Evolutionary conservation across 2,329 filamentous ascomycete genomes (phyloP), one percentile per base, ranked within the genome.

Genomic region (Epichloe festucae): DNA sequence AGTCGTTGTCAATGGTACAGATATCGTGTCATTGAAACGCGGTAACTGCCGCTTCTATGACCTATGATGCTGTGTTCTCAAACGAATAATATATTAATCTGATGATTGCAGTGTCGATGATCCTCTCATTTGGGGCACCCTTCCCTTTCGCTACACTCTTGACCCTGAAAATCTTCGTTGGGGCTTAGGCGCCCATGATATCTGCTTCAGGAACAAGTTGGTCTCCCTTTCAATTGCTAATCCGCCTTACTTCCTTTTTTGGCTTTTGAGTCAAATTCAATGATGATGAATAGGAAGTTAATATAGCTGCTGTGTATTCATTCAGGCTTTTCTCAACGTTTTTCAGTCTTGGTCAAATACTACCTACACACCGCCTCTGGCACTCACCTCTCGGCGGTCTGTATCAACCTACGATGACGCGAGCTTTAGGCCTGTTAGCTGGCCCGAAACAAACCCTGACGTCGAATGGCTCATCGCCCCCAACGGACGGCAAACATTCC

Each of bases 181-280:
- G 89, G 82, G 84, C 10, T 77, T 98, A 51, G 93, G 88, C 23
- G 94, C 89, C 61, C 88, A 96, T 66, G 93, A 98, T 67, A 90
- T 98, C 54, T 96, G 90, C 70, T 98, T 94, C 67, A 84, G 84
- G 61, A 91, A 88, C 64, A 84, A 81, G 88, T 93, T 70, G 55
- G 73, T 59, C 12, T 50, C 21, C 34, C 35, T 36, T 3, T 49
- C 15, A 14, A 19, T 35, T 23, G 39, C 17, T 7, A 2, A 11
- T 35, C 14, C 21, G 6, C 34, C 34, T 27, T 7, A 7, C 5
- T 31, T 45, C 14, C 23, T 27, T 31, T n/a, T 11, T 5, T 34
- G 3, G 31, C 14, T 21, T 5, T 23, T 23, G 41, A 43, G 21
- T 38, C 34, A 7, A 7, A 38, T 38, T 21, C 45, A 21, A 23